Base-by-base conservation (phyloP, 139 green algal species). In the Asterochloris erici region DNA sequence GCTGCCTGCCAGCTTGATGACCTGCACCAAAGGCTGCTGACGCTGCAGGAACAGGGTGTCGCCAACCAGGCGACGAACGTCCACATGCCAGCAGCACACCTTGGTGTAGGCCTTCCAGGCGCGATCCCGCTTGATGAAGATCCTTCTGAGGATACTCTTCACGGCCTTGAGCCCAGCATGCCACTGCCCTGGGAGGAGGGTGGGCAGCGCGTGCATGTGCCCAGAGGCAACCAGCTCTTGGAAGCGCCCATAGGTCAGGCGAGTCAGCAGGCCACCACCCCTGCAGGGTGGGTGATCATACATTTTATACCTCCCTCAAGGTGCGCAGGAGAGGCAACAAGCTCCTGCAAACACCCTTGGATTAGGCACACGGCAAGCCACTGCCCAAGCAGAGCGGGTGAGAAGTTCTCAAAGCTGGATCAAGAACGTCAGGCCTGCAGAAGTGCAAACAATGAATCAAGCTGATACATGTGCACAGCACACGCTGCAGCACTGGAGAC, bases 101-200 rank as follows among this genome's bases (percentile, higher is more conserved):
- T 82, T 82, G 78, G 78, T 82, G 63, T 82, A 82, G 26, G 78
- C 68, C 78, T 82, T 82, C 78, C 78, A 82, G n/a, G 63, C 63
- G 29, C 78, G 68, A 63, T 82, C 78, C 11, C 78, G 62, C 78
- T 74, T 73, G 16, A 82, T 74, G 78, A 82, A 82, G 62, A 82
- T 82, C 14, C 78, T 61, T 14, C 78, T n/a, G 61, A 82, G 27
- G 13, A 82, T 82, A 26, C n/a, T 82, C 16, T 63, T 73, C 61
- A 82, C 78, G 12, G 78, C 78, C 63, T 82, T 82, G 11, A 82
- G 63, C n/a, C 78, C 78, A 62, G 78, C 78, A 19, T 82, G 78
- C 63, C 63, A 82, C 63, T 82, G 78, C 15, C 78, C 78, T 29
- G 78, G 78, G 26, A 82, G 78, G n/a, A 82, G 78, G 10, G 78